Conservation (phyloP, 1,284 basidiomycete species). For the Trichosporon sp. region DNA sequence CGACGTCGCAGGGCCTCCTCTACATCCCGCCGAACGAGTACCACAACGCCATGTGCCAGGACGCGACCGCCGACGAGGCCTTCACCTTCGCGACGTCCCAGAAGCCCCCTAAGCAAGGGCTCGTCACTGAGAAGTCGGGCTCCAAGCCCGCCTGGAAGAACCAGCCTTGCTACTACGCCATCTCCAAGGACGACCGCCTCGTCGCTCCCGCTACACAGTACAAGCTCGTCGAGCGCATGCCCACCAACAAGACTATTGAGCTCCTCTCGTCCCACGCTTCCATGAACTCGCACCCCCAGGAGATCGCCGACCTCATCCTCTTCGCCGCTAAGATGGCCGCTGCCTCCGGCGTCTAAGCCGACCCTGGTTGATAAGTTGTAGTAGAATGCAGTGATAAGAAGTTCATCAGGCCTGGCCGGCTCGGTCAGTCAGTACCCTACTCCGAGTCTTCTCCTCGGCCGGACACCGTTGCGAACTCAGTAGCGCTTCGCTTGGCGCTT, state of each 20-base stretch:
- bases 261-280: neutral
- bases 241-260: conserved; percentile 1
- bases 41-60: neutral
- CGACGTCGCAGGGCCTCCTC: neutral
- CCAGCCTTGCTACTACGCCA: conserved; percentile 3
- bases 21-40: neutral
- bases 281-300: neutral
- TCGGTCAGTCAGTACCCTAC: no score
- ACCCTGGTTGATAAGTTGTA: neutral
- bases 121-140: neutral
- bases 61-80: neutral
- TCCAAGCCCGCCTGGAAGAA: conserved; percentile 5
- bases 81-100: conserved; percentile 2
- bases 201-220: neutral
- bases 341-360: neutral
- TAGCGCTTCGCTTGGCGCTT: neutral
- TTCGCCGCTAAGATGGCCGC: neutral
- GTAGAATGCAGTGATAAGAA: neutral
- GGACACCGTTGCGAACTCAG: neutral
- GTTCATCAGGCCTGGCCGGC: no score
- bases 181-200: neutral
- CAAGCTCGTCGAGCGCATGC: neutral
- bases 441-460: neutral
- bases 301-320: conserved; percentile 4
- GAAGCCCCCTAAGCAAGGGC: neutral